These are phyloP conservation scores for Leishmania gerbilli DNA, from an alignment of 208 protist genomes.

Conservation along the genomic window DNA sequence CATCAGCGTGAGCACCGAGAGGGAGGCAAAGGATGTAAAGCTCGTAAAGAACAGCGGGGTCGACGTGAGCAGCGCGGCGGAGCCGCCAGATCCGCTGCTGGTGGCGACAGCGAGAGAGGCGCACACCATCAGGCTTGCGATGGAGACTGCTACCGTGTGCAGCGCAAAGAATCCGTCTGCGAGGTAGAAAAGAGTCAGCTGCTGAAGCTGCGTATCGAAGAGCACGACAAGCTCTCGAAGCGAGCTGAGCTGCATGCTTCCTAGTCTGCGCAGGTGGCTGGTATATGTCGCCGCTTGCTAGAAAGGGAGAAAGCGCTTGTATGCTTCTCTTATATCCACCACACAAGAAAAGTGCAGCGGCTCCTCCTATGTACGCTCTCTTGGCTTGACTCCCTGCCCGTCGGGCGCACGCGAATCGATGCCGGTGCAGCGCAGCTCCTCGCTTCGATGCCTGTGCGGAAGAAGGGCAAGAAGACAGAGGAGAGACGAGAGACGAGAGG, in stretches of 20 bases:
- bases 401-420: neutral
- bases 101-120: slow-evolving; percentile 26
- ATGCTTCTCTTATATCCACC: neutral
- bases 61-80: neutral
- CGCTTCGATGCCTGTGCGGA: neutral
- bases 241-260: slow-evolving; percentile 3
- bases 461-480: neutral
- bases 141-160: slow-evolving; percentile 25
- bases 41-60: slow-evolving; percentile 35
- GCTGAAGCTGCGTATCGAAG: slow-evolving; percentile 33
- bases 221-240: slow-evolving; percentile 26
- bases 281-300: neutral
- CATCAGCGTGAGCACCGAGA: slow-evolving; percentile 29
- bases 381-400: neutral
- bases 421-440: neutral
- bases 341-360: neutral
- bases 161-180: slow-evolving; percentile 33
- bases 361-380: neutral
- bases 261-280: neutral
- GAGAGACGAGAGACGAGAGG: neutral
- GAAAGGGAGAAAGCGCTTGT: neutral
- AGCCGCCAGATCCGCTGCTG: neutral
- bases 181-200: slow-evolving; percentile 39
- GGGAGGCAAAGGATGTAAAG: slow-evolving; percentile 28
- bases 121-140: slow-evolving; percentile 21